Evolutionary conservation across 257 asterid species (phyloP).

Genomic region (Solanum chilense): DNA sequence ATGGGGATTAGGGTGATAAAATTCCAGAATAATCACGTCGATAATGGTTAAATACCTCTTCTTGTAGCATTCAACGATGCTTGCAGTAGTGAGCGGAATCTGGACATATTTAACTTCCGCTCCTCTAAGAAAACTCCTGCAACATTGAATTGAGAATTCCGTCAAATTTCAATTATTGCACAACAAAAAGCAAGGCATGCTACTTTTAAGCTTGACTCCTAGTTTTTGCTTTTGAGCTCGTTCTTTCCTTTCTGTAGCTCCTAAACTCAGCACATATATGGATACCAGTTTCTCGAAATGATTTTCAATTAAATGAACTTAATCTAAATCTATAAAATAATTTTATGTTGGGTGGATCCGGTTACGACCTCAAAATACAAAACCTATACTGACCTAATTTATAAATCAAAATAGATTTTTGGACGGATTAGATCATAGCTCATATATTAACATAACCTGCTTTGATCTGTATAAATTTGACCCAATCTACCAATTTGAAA

Average conservation of each 20-base stretch:
- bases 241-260: background rate
- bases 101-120: constrained; percentile 38
- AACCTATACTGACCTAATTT: background rate
- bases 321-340: background rate
- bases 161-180: background rate
- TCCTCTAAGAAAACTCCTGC: background rate
- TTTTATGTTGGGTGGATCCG: background rate
- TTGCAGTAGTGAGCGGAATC: constrained; percentile 66
- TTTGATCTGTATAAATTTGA: background rate
- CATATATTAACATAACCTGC: background rate
- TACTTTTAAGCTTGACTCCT: background rate
- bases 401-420: background rate
- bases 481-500: background rate
- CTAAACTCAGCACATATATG: background rate
- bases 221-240: background rate
- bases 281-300: background rate
- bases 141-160: background rate
- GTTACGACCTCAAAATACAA: background rate
- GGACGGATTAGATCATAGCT: background rate
- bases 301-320: background rate
- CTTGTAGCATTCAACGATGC: constrained; percentile 71
- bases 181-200: background rate
- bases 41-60: constrained; percentile 31
- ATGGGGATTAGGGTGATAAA: background rate
- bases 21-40: background rate